phyloP scores from a whole-genome alignment of 2,329 filamentous ascomycete genomes.

The Diaporthe eres region DNA sequence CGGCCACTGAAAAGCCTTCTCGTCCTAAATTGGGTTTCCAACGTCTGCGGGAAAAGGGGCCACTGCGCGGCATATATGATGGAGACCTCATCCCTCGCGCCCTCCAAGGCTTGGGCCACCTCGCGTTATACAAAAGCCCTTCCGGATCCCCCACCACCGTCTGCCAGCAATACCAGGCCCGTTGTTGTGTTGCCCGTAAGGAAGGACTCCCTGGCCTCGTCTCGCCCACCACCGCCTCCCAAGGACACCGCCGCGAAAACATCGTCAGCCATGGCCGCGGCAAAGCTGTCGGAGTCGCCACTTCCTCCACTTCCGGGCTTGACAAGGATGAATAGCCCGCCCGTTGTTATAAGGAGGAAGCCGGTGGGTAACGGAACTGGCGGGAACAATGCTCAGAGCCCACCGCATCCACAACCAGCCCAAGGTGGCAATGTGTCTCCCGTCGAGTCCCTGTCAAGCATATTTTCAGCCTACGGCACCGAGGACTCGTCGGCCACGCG shows the following conservation, averaged over 20 bases:
- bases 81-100: constrained; percentile 46
- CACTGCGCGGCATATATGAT: constrained; percentile 43
- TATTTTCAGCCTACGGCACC: constrained; percentile 66
- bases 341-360: constrained; percentile 38
- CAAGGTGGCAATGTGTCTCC: constrained; percentile 52
- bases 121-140: constrained; percentile 73
- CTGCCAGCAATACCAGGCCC: constrained; percentile 40
- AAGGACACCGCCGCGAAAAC: constrained; percentile 35
- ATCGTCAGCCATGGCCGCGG: constrained; percentile 33
- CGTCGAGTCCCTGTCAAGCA: constrained; percentile 65
- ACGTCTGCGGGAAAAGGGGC: constrained; percentile 27
- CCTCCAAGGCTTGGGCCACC: constrained; percentile 53
- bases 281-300: constrained; percentile 33
- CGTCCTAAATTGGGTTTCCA: constrained; percentile 18
- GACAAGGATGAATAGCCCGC: constrained; percentile 38
- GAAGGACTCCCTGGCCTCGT: constrained; percentile 42
- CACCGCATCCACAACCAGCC: constrained; percentile 44
- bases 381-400: constrained; percentile 33
- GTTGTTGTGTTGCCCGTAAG: constrained; percentile 33
- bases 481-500: constrained; percentile 35
- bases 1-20: constrained; percentile 30
- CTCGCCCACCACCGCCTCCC: constrained; percentile 42
- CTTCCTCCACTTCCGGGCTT: constrained; percentile 36
- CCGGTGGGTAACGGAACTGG: constrained; percentile 36
- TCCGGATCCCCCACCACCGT: constrained; percentile 62